Evolutionary conservation across 2,329 filamentous ascomycete species (phyloP), one percentile per base, ranked within the genome.

Genomic region (Bipolaris sorokiniana): DNA sequence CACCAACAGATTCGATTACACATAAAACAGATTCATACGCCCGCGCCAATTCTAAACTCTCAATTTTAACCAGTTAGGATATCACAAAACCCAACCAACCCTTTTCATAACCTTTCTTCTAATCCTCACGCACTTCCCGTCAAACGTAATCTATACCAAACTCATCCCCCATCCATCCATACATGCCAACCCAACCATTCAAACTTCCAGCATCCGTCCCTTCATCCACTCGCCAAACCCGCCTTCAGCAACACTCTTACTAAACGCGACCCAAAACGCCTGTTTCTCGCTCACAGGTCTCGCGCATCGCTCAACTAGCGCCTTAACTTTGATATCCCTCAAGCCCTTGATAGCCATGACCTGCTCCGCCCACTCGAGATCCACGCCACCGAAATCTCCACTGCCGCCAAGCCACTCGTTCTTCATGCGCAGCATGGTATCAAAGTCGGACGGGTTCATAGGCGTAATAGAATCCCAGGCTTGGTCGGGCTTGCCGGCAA

Each of bases 211-310:
- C 70, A 83, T 75, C 38, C 74, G 71, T 3, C 64, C 67, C 51
- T 68, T 73, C 59, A 87, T 68, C 70, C 82, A 88, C 56, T 84
- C 82, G 37, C 78, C 76, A 70, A 88, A 82, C 2, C 82, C 82
- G 6, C 73, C 80, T 60, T 86, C 67, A 15, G 52, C 83, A 16
- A 88, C 82, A 51, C 85, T 87, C 33, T 80, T 81, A 28, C 85
- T 87, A 61, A 88, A 85, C 22, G 84, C 81, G 2, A 86, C 82
- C 68, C 84, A 87, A 58, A 86, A 80, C 3, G 83, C 79, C 81
- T 86, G 83, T 42, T 80, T 80, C 54, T 81, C 80, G 16, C 81
- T 84, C 52, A 79, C 79, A 1, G 83, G 82, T 23, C 79, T 74
- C 2, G 83, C 81, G 69, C 84, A 83, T 62, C 82, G 79, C 61